These are phyloP conservation scores for Trametes sanguinea DNA, from an alignment of 768 basidiomycete genomes.

Conservation along the genomic window DNA sequence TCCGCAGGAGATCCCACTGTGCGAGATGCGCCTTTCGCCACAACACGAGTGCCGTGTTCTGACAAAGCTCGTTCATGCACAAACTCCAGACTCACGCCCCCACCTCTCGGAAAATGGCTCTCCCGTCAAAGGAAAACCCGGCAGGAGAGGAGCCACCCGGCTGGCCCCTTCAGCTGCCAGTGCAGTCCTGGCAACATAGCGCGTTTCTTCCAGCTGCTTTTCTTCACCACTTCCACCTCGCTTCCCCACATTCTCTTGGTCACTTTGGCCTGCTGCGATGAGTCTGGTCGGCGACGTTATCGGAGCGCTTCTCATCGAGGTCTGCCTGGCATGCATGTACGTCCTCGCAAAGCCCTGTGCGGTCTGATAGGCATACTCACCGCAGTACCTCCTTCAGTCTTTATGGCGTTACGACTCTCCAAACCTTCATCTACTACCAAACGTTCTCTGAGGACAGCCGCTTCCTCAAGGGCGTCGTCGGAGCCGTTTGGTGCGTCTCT, in stretches of 20 bases:
- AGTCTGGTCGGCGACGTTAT: background rate
- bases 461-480: conserved; percentile 8
- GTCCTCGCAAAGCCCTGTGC: background rate
- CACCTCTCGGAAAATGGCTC: background rate
- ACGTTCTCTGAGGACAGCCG: background rate
- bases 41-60: background rate
- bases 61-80: background rate
- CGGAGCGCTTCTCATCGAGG: conserved; percentile 8
- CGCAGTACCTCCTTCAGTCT: background rate
- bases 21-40: background rate
- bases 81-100: background rate
- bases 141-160: too few species aligned
- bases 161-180: background rate
- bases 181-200: background rate
- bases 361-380: too few species aligned
- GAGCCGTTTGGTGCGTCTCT: background rate
- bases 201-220: background rate
- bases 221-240: background rate
- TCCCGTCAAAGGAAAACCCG: background rate
- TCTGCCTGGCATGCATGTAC: conserved; percentile 15
- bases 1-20: background rate
- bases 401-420: conserved; percentile 12
- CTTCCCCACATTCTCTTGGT: background rate
- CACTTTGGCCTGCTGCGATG: background rate
- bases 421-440: conserved; percentile 10